Evolutionary conservation across 176 grass and related monocot species (phyloP).

Genomic region (Canna indica): DNA sequence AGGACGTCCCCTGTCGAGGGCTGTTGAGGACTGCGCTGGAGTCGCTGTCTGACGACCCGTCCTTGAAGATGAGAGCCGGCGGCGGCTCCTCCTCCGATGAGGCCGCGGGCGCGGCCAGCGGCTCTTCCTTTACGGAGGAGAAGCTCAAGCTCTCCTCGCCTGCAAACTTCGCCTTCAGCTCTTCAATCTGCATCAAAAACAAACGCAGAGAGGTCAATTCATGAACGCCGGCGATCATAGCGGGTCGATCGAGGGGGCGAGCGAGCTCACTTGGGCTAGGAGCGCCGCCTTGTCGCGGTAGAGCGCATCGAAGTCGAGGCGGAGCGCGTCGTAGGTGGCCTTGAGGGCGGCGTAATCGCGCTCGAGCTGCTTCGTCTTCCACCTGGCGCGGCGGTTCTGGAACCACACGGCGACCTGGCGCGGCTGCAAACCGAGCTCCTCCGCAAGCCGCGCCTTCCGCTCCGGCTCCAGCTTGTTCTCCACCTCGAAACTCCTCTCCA

Average conservation of each 20-base stretch:
- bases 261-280: slow-evolving; percentile 31
- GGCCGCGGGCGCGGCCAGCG: slow-evolving; percentile 8
- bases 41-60: slow-evolving; percentile 61
- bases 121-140: slow-evolving; percentile 44
- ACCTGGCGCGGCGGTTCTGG: slow-evolving; percentile 91
- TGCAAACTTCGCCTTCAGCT: slow-evolving; percentile 51
- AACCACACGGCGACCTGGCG: slow-evolving; percentile 96
- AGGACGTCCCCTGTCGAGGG: neutral
- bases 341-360: slow-evolving; percentile 64
- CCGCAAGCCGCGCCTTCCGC: slow-evolving; percentile 63
- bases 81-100: neutral
- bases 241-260: neutral
- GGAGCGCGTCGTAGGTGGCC: slow-evolving; percentile 50
- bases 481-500: slow-evolving; percentile 89
- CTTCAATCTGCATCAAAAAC: slow-evolving; percentile 35
- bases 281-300: slow-evolving; percentile 63
- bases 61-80: slow-evolving; percentile 26
- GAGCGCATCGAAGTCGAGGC: slow-evolving; percentile 63
- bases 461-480: slow-evolving; percentile 96
- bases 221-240: neutral
- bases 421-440: slow-evolving; percentile 72
- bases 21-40: slow-evolving; percentile 48
- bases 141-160: slow-evolving; percentile 38
- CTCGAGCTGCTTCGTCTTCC: slow-evolving; percentile 88
- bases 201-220: slow-evolving; percentile 6